A percentile compares a stretch with the other conserved stretches of the same genome.
These are phyloP conservation scores for Citeromyces siamensis DNA, from an alignment of 1,139 yeast species.

Conservation along the genomic window DNA sequence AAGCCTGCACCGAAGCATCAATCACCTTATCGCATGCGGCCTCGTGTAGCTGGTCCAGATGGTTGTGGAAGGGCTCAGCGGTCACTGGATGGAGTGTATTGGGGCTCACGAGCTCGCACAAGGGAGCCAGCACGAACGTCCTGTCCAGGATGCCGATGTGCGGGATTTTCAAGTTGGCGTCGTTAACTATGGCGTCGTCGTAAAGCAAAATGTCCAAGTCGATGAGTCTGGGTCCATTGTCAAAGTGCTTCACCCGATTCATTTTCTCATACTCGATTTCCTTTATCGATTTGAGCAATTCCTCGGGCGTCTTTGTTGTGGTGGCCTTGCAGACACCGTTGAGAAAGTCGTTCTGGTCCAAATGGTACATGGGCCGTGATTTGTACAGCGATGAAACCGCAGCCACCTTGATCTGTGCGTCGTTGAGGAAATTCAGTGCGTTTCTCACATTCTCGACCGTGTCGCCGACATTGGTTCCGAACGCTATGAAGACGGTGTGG, in stretches of 20 bases:
- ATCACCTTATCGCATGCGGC: conserved; percentile 14
- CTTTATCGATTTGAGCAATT: conserved; percentile 49
- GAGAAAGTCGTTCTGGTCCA: conserved; percentile 70
- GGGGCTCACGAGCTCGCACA: conserved; percentile 67
- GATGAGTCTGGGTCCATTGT: conserved; percentile 85
- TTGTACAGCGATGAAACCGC: conserved; percentile 71
- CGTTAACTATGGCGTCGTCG: conserved; percentile 43
- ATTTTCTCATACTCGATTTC: conserved; percentile 64
- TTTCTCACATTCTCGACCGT: conserved; percentile 44
- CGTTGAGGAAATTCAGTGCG: conserved; percentile 41
- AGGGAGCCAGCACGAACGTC: conserved; percentile 80
- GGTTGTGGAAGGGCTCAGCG: conserved; percentile 66
- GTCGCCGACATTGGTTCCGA: conserved; percentile 82
- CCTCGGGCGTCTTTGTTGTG: conserved; percentile 46
- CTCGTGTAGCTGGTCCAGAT: conserved; percentile 43
- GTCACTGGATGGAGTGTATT: conserved; percentile 65
- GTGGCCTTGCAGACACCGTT: conserved; percentile 73
- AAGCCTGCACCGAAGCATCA: conserved; percentile 29
- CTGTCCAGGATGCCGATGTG: conserved; percentile 84
- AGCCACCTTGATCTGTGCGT: conserved; percentile 31
- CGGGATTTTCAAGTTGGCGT: conserved; percentile 57
- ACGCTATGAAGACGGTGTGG: conserved; percentile 65
- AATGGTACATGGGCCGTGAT: conserved; percentile 86
- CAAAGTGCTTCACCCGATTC: conserved; percentile 63
- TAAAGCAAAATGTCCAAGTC: conserved; percentile 81